These are phyloP conservation scores for Aspergillus asperescens DNA, from an alignment of 495 filamentous ascomycete genomes.

Conservation along the genomic window DNA sequence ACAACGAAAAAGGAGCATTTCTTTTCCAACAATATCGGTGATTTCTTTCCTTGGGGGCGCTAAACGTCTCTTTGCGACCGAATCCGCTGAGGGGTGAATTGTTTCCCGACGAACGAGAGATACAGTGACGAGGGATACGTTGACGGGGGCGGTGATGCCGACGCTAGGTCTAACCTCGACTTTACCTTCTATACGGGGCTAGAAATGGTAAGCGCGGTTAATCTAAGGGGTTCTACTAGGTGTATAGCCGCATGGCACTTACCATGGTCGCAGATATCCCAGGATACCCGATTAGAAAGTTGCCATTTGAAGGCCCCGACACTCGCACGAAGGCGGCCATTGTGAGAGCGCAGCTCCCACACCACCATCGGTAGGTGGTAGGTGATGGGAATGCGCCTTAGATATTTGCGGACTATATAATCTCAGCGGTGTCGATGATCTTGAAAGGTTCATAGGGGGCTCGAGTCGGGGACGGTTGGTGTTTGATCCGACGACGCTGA, in stretches of 20 bases:
- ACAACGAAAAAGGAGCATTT: slow-evolving; percentile 87
- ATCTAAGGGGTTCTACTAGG: neutral
- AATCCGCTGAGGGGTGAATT: slow-evolving; percentile 93
- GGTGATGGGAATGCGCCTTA: slow-evolving; percentile 27
- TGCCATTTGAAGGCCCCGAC: slow-evolving; percentile 94
- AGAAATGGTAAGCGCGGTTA: slow-evolving; percentile 6
- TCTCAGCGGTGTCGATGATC: slow-evolving; percentile 21
- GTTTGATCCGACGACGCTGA: slow-evolving; percentile 12
- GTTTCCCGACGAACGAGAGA: slow-evolving; percentile 89
- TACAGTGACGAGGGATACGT: slow-evolving; percentile 89
- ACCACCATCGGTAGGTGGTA: slow-evolving; percentile 44
- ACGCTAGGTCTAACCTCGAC: slow-evolving; percentile 88
- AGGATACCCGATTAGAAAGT: slow-evolving; percentile 93
- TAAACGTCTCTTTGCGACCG: slow-evolving; percentile 83
- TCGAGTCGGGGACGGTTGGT: neutral
- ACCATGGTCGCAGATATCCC: slow-evolving; percentile 97
- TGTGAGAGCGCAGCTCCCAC: slow-evolving; percentile 37
- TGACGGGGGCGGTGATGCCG: slow-evolving; percentile 81
- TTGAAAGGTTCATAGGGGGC: slow-evolving; percentile 34
- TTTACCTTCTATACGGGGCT: slow-evolving; percentile 96
- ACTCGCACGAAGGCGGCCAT: slow-evolving; percentile 94
- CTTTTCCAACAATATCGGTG: slow-evolving; percentile 88
- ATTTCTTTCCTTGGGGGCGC: slow-evolving; percentile 90
- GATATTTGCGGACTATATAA: slow-evolving; percentile 30
- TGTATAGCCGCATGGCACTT: slow-evolving; percentile 39